These are phyloP conservation scores for Miamiensis avidus DNA, from an alignment of 169 alveolate genomes.

Conservation along the genomic window DNA sequence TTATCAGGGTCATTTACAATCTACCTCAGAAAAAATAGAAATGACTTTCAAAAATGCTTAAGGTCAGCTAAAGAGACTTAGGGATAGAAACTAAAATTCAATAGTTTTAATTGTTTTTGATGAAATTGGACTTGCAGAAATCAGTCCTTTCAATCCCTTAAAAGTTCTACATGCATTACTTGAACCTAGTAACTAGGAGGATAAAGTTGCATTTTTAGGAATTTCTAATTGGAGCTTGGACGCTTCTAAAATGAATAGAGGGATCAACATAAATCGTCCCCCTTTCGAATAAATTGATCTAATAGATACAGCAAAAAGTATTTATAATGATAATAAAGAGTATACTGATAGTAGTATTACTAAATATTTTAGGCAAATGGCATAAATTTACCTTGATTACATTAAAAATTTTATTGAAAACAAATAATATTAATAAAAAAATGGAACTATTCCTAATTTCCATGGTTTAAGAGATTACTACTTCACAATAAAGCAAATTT, in stretches of 20 bases:
- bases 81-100: not conserved
- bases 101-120: slow-evolving; percentile 50
- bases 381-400: not conserved
- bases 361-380: not conserved
- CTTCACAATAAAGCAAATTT: not conserved
- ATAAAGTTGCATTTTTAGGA: slow-evolving; percentile 53
- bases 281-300: not conserved
- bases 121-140: slow-evolving; percentile 79
- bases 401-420: not conserved
- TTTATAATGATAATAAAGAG: not conserved
- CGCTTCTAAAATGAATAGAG: slow-evolving; percentile 76
- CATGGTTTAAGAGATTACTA: not conserved
- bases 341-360: not conserved
- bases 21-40: slow-evolving; percentile 56
- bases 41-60: slow-evolving; percentile 49
- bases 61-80: not conserved
- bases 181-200: slow-evolving; percentile 30
- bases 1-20: slow-evolving; percentile 56
- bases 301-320: not conserved
- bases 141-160: slow-evolving; percentile 61
- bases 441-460: not conserved
- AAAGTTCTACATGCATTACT: slow-evolving; percentile 68
- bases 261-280: not conserved
- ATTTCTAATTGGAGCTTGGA: slow-evolving; percentile 76
- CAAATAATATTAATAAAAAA: too few relatives aligned